Evolutionary conservation across 2,329 filamentous ascomycete species (phyloP).

Genomic region (Geosmithia flava): DNA sequence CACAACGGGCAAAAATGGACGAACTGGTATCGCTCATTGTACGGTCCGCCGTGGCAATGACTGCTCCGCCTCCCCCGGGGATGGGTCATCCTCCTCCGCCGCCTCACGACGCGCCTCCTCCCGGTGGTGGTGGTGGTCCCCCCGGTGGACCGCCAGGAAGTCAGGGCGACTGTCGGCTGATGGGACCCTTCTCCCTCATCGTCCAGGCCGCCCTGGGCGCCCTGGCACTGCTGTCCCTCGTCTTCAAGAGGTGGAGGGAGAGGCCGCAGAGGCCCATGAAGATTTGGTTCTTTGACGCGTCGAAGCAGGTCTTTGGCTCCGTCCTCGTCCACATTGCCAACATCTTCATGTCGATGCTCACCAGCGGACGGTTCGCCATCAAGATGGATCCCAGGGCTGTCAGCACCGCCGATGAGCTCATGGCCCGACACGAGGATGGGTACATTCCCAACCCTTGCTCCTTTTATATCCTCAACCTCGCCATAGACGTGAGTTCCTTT

Average conservation of each 20-base stretch:
- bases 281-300: slow-evolving; percentile 96
- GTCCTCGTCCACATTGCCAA: slow-evolving; percentile 87
- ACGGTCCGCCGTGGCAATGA: slow-evolving; percentile 5
- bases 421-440: slow-evolving; percentile 30
- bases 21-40: slow-evolving; percentile 4
- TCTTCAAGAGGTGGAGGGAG: slow-evolving; percentile 89
- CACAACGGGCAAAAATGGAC: slow-evolving; percentile 3
- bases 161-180: slow-evolving; percentile 69
- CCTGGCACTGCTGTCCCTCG: slow-evolving; percentile 72
- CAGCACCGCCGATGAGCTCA: slow-evolving; percentile 20
- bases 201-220: slow-evolving; percentile 80
- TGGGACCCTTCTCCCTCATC: slow-evolving; percentile 83
- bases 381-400: slow-evolving; percentile 36
- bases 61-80: not conserved
- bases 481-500: slow-evolving; percentile 68
- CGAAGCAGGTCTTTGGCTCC: slow-evolving; percentile 93
- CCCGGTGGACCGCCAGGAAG: slow-evolving; percentile 11
- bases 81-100: slow-evolving; percentile 3
- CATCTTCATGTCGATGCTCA: slow-evolving; percentile 92
- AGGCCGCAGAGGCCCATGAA: slow-evolving; percentile 83
- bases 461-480: slow-evolving; percentile 88
- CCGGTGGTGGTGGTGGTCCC: slow-evolving; percentile 17
- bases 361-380: slow-evolving; percentile 69
- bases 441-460: slow-evolving; percentile 87
- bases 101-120: slow-evolving; percentile 8